These are phyloP conservation scores for Mimosa pudica DNA, from an alignment of 306 rosid species.

Conservation along the genomic window DNA sequence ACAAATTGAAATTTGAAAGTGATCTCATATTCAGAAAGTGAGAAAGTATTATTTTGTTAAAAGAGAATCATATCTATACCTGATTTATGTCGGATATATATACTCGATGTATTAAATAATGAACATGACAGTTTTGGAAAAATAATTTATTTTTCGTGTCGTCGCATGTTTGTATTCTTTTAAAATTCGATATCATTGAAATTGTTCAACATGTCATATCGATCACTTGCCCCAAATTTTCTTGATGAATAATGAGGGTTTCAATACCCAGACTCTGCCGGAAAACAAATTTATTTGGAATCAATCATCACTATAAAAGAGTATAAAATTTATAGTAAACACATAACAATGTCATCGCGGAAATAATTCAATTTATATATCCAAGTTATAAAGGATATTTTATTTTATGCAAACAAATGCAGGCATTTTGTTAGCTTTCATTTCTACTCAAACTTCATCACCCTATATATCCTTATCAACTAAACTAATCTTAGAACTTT, in stretches of 20 bases:
- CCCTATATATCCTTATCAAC: not conserved
- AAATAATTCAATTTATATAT: not conserved
- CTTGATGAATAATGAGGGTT: not conserved
- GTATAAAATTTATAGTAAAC: not conserved
- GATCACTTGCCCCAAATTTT: not conserved
- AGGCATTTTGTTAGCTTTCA: not conserved
- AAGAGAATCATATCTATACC: not conserved
- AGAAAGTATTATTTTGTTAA: not conserved
- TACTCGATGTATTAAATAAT: not conserved
- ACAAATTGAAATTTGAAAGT: too few species aligned
- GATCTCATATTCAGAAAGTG: too few species aligned
- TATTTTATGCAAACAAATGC: too few species aligned
- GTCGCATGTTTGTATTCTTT: not conserved
- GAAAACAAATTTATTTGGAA: not conserved
- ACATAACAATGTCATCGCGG: not conserved
- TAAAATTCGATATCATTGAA: not conserved
- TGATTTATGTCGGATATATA: not conserved
- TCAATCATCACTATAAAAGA: not conserved
- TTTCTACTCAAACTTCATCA: not conserved
- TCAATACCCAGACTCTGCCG: not conserved
- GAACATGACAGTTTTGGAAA: not conserved
- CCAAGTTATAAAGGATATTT: too few species aligned
- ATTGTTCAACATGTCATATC: not conserved
- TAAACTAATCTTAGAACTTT: not conserved
- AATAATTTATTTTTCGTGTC: not conserved